Percentiles rank a stretch among this genome's conserved stretches.
These are phyloP conservation scores for Thalassiosira sp. DNA, from an alignment of 352 stramenopile genomes.

Conservation along the genomic window DNA sequence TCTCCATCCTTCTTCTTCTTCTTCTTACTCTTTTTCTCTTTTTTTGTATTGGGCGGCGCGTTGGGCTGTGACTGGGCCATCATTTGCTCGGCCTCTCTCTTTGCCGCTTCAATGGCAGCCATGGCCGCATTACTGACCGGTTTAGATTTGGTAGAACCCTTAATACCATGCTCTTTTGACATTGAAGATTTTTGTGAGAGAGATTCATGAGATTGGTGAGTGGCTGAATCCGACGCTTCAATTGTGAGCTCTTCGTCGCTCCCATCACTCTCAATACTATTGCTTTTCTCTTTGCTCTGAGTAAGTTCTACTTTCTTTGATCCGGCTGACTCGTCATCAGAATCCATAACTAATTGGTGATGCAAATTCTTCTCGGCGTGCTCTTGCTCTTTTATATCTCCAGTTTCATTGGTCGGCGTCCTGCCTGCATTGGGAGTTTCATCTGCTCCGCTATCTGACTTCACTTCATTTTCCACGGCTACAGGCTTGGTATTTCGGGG, in stretches of 20 bases:
- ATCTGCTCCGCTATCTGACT: background rate
- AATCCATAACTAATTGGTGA: constrained; percentile 28
- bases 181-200: background rate
- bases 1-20: constrained; percentile 25
- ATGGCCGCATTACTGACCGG: constrained; percentile 30
- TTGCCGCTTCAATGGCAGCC: constrained; percentile 44
- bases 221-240: background rate
- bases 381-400: background rate
- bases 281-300: background rate
- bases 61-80: constrained; percentile 23
- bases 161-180: background rate
- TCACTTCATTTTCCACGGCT: background rate
- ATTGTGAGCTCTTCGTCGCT: constrained; percentile 6
- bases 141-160: too few relatives aligned
- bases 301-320: background rate
- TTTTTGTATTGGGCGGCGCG: background rate
- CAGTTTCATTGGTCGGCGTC: background rate
- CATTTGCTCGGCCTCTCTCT: constrained; percentile 35
- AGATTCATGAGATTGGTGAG: constrained; percentile 1
- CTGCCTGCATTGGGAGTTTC: background rate
- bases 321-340: constrained; percentile 28
- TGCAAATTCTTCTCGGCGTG: constrained; percentile 2
- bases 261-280: background rate
- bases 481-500: constrained; percentile 1
- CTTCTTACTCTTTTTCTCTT: constrained; percentile 26